These are phyloP conservation scores for Hyaloscypha bicolor DNA, from an alignment of 495 filamentous ascomycete species.

Conservation along the genomic window DNA sequence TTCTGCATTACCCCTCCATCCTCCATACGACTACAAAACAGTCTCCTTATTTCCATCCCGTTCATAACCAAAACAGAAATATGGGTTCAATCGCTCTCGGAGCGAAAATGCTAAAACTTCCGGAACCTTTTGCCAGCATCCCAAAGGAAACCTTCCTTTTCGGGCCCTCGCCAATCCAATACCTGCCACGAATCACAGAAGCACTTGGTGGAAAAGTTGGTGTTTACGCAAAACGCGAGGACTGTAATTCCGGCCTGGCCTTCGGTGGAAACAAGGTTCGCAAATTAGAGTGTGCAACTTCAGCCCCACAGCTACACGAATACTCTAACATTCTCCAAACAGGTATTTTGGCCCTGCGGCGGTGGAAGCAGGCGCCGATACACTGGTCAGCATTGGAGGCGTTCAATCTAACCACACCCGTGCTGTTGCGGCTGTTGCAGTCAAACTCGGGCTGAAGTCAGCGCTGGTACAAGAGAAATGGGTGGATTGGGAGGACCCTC, in stretches of 20 bases:
- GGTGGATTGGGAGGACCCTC: slow-evolving; percentile 56
- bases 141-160: slow-evolving; percentile 56
- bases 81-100: no score
- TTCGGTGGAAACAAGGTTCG: slow-evolving; percentile 69
- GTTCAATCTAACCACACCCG: slow-evolving; percentile 70
- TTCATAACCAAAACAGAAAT: no score
- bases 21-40: no score
- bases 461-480: slow-evolving; percentile 62
- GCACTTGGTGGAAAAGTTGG: slow-evolving; percentile 54
- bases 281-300: slow-evolving; percentile 58
- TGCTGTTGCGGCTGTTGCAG: slow-evolving; percentile 60
- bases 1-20: no score
- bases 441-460: slow-evolving; percentile 51
- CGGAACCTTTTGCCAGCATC: slow-evolving; percentile 60
- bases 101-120: slow-evolving; percentile 37
- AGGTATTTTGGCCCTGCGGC: slow-evolving; percentile 60
- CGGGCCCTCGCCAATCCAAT: slow-evolving; percentile 61
- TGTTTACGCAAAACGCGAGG: slow-evolving; percentile 66
- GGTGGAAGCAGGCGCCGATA: slow-evolving; percentile 51
- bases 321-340: neutral
- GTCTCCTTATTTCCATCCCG: no score
- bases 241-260: slow-evolving; percentile 62
- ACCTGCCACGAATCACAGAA: slow-evolving; percentile 57
- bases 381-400: slow-evolving; percentile 64
- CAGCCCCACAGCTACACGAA: neutral